A percentile compares a stretch with the other conserved stretches of the same genome.
Conservation (phyloP, 495 filamentous ascomycete species). For the Penicillium ucsense region DNA sequence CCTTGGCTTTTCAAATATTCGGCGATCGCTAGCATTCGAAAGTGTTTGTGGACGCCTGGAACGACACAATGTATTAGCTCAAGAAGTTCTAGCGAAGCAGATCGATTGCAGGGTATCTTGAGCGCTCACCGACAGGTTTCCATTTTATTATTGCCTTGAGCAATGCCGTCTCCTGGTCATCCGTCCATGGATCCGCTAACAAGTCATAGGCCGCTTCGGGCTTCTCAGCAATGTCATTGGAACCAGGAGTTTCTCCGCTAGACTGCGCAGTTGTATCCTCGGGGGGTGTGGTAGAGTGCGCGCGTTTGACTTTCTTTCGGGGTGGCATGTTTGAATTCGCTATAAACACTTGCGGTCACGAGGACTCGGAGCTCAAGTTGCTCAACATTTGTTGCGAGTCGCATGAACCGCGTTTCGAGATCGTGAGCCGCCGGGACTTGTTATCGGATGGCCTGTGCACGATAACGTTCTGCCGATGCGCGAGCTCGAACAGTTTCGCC, state of each 20-base stretch:
- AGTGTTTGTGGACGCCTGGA: conserved; percentile 92
- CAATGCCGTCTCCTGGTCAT: conserved; percentile 85
- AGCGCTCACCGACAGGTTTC: conserved; percentile 77
- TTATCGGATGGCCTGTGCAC: conserved; percentile 31
- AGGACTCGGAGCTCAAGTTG: too few species aligned
- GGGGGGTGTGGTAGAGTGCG: conserved; percentile 25
- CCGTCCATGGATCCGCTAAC: conserved; percentile 75
- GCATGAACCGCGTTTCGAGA: conserved; percentile 4
- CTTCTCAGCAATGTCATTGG: conserved; percentile 23
- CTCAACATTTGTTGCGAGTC: too few species aligned
- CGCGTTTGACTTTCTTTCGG: conserved; percentile 48
- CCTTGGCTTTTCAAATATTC: conserved; percentile 81
- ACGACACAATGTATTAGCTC: conserved; percentile 2
- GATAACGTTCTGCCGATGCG: conserved; percentile 17
- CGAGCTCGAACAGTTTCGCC: conserved; percentile 1
- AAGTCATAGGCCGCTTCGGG: conserved; percentile 30
- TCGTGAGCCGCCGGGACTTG: conserved; percentile 9
- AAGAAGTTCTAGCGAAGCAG: not conserved
- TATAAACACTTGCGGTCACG: too few species aligned
- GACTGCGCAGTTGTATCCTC: conserved; percentile 28
- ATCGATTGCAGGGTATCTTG: not conserved
- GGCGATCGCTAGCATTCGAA: conserved; percentile 84
- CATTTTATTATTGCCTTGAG: conserved; percentile 85
- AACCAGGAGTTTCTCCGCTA: conserved; percentile 24
- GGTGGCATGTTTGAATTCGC: conserved; percentile 52